Conservation (phyloP, 1,284 basidiomycete genomes). For the Ganoderma multipileum region DNA sequence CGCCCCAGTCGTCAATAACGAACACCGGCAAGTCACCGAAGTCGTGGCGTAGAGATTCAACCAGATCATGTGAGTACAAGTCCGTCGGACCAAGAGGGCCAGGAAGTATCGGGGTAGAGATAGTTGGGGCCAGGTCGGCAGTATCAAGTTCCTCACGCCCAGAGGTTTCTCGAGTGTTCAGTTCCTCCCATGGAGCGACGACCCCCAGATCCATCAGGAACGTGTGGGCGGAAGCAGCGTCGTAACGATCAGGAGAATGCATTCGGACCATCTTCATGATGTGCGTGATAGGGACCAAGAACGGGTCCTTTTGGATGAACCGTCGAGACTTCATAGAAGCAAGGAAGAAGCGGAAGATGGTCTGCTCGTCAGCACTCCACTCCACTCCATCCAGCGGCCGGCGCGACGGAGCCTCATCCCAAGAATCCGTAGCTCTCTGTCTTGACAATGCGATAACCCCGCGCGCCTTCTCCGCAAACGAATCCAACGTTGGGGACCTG, state of each 20-base stretch:
- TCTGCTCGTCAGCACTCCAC: constrained; percentile 60
- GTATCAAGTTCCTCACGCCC: not conserved
- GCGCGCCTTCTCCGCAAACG: constrained; percentile 67
- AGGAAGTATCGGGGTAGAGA: constrained; percentile 12
- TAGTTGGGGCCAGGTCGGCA: constrained; percentile 29
- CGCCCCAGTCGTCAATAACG: constrained; percentile 86
- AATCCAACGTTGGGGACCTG: constrained; percentile 50
- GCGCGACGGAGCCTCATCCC: constrained; percentile 44
- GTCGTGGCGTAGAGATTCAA: constrained; percentile 81
- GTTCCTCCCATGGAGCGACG: constrained; percentile 78
- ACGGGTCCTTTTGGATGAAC: constrained; percentile 71
- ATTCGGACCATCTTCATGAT: constrained; percentile 69
- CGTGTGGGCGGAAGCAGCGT: constrained; percentile 39
- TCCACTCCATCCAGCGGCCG: constrained; percentile 37
- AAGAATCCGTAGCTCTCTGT: constrained; percentile 38
- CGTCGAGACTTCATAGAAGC: constrained; percentile 67
- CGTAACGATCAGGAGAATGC: constrained; percentile 41
- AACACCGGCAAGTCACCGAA: constrained; percentile 86
- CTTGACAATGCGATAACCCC: constrained; percentile 48
- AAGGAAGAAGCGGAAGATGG: constrained; percentile 73
- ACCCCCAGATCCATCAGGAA: constrained; percentile 75
- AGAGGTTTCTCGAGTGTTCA: constrained; percentile 42
- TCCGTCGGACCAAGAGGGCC: constrained; percentile 60
- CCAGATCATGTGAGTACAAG: constrained; percentile 61
- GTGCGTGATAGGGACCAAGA: constrained; percentile 55